Evolutionary conservation across 192 early-diverging fungal genomes (phyloP).

Genomic region (Linnemannia elongata): DNA sequence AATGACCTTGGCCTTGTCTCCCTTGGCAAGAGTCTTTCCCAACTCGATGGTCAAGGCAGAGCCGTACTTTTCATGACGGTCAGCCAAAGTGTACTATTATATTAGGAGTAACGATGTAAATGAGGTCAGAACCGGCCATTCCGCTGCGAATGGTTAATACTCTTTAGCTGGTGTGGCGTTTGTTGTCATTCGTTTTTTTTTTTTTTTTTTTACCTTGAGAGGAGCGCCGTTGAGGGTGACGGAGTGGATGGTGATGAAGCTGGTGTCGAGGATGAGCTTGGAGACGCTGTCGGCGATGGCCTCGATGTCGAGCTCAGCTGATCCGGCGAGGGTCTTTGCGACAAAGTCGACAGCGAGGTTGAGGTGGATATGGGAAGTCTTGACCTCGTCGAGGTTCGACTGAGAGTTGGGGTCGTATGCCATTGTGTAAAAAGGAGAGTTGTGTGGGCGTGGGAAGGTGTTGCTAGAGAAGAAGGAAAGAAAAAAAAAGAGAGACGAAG

Average conservation of each 20-base stretch:
- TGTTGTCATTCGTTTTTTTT: neutral
- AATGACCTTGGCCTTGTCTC: constrained; percentile 66
- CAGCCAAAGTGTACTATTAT: constrained; percentile 66
- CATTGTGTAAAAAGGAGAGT: constrained; percentile 23
- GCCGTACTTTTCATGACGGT: constrained; percentile 77
- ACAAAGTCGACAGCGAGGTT: constrained; percentile 84
- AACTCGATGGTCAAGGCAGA: constrained; percentile 79
- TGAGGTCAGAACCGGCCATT: neutral
- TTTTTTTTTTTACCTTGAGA: constrained; percentile 44
- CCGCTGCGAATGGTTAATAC: neutral
- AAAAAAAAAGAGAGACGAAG: neutral
- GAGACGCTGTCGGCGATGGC: constrained; percentile 67
- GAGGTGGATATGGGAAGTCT: constrained; percentile 84
- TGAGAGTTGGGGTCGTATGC: constrained; percentile 86
- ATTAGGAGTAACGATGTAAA: neutral
- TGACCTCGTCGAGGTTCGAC: constrained; percentile 82
- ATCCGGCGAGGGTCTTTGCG: constrained; percentile 73
- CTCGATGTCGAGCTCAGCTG: constrained; percentile 71
- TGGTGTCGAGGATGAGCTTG: constrained; percentile 80
- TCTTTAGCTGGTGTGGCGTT: neutral
- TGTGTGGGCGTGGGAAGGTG: neutral
- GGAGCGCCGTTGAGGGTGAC: constrained; percentile 44
- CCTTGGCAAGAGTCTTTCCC: constrained; percentile 55
- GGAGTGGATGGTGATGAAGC: constrained; percentile 66
- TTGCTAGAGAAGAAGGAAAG: neutral